phyloP scores from a whole-genome alignment of 1,139 yeast genomes.

The Suhomyces kunorum region DNA sequence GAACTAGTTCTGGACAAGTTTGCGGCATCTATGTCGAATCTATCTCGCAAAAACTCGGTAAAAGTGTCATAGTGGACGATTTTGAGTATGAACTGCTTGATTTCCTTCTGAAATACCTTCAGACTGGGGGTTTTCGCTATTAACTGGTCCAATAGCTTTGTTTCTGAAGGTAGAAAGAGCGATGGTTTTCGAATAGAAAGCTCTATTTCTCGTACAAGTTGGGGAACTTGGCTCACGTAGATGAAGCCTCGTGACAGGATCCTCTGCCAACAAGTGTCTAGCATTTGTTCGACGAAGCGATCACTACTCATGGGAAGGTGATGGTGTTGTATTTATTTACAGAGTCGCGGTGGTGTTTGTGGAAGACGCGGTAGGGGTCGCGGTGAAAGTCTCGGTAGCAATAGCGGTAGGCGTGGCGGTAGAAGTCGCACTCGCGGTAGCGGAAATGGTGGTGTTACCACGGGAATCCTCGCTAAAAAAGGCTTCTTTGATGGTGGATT shows the following conservation, averaged over 20 bases:
- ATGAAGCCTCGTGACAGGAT: conserved; percentile 26
- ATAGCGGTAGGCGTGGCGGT: too few species aligned
- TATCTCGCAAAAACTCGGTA: conserved; percentile 26
- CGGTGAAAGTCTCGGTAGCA: neutral
- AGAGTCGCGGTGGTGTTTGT: neutral
- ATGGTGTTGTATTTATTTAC: neutral
- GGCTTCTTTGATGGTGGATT: too few species aligned
- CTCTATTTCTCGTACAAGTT: conserved; percentile 32
- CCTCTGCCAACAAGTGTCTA: conserved; percentile 34
- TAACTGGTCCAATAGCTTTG: conserved; percentile 28
- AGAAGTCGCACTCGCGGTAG: neutral
- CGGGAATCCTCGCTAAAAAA: too few species aligned
- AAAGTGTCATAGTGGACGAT: conserved; percentile 28
- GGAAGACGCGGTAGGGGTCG: neutral
- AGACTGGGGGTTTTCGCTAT: conserved; percentile 29
- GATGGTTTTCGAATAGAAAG: conserved; percentile 21
- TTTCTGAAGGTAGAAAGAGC: conserved; percentile 31
- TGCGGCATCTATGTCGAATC: conserved; percentile 23
- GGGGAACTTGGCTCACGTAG: conserved; percentile 29
- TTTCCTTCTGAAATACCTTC: conserved; percentile 30
- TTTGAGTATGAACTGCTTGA: conserved; percentile 31
- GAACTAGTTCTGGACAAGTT: conserved; percentile 13
- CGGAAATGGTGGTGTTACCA: too few species aligned
- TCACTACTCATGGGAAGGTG: conserved; percentile 3
- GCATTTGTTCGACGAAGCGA: conserved; percentile 16